Base-by-base conservation (phyloP, 306 rosid genomes). In the Alnus glutinosa region DNA sequence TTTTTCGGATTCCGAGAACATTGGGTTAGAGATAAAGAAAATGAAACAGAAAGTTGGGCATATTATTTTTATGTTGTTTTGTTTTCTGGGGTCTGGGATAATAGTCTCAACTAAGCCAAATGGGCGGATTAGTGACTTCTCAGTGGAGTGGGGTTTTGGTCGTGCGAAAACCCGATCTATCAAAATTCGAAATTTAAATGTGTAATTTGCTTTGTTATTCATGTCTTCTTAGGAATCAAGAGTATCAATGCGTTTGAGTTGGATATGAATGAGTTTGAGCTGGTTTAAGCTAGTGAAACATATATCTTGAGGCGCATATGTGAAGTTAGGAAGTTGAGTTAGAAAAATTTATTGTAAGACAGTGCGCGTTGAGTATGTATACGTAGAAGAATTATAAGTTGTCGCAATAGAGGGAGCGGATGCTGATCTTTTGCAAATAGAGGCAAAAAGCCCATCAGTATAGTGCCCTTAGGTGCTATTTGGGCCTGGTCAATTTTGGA, bases 1-100 rank as follows among this genome's bases (percentile, higher is more conserved):
- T 73, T 37, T 82, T 85, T 82, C 84, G 78, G 79, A 71, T 90
- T 70, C 73, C 39, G 54, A 32, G 81, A 81, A 78, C 48, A 77
- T 81, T 67, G 69, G 74, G 74, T 5, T 23, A n/a, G 52, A 70
- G 75, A 30, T 54, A 19, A 80, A 67, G 73, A 4, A 77, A 63
- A 55, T 76, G 47, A 73, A 55, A 79, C 59, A 44, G 61, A 30
- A 87, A 83, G 23, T 79, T 92, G 78, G 66, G 58, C 46, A 68
- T 74, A 47, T 36, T 77, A 15, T 32, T 54, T 81, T 80, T 79
- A 70, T 67, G 36, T 62, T 79, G 46, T 59, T 73, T 78, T 12
- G 68, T 76, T 64, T 79, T 70, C 23, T 52, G 55, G 77, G 72
- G 42, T 63, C 9, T 39, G 80, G 55, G 80, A 76, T 71, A 46